Evolutionary conservation across 2,329 filamentous ascomycete genomes (phyloP), one percentile per base, ranked within the genome.

Genomic region (Davidsoniella neocaledoniae): DNA sequence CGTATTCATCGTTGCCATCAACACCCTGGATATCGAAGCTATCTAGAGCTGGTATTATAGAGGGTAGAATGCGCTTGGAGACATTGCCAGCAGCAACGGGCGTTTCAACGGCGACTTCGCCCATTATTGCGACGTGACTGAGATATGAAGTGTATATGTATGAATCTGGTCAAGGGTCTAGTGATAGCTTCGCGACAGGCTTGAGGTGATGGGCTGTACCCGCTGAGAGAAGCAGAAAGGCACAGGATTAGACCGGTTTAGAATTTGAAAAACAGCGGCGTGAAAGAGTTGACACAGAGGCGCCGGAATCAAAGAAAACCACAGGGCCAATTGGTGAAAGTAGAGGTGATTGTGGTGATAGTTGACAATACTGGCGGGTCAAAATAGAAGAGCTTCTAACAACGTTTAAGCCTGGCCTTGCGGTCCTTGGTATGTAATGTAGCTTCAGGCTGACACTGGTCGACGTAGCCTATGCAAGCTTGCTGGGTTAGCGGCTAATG

Each of bases 1-100:
- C 86, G 66, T 98, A 98, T 64, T 96, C 90, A 65, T 96, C 90
- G 56, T 79, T 84, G 46, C 80, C 81, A 60, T 94, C 87, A 50
- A 77, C 78, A 14, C 79, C 76, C 54, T 87, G 72, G 54, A 86
- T 87, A 66, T 95, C 90, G 56, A 95, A 79, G 58, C 83, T 81
- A 64, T 94, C 87, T 66, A 94, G 82, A 66, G 85, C 90, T 39
- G 86, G 84, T 68, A 94, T 91, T 60, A 82, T 80, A 55, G 81
- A 83, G 47, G 81, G 78, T 33, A 12, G 12, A 59, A 80, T 72
- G 72, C 86, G 93, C 72, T 83, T 88, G 68, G 87, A 83, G 64
- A 83, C 81, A 62, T 79, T 74, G 66, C 81, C 70, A 57, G 73
- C 76, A 73, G 79, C 83, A 64, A 74, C 73, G 62, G 86, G 79